phyloP scores from a whole-genome alignment of 495 filamentous ascomycete species.

The Penicillium maclennaniae region DNA sequence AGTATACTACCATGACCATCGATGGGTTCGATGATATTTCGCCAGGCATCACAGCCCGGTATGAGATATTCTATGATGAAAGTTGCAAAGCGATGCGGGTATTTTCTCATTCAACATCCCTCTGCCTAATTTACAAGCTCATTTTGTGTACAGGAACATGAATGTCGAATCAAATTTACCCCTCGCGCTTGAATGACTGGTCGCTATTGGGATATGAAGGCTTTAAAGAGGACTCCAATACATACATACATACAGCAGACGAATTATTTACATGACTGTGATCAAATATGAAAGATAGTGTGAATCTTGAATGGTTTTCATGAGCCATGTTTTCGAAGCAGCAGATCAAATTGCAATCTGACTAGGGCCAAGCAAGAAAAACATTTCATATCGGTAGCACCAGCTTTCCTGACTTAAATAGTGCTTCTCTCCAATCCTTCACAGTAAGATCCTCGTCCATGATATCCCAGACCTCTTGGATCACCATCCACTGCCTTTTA shows the following conservation, averaged over 20 bases:
- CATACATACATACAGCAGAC: no score
- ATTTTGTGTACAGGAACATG: slow-evolving; percentile 4
- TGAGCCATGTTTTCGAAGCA: no score
- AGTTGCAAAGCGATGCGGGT: not conserved
- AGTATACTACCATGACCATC: slow-evolving; percentile 25
- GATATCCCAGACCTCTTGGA: slow-evolving; percentile 6
- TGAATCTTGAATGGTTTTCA: no score
- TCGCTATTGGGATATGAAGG: no score
- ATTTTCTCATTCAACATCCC: not conserved
- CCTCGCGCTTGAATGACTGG: not conserved
- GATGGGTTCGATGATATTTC: slow-evolving; percentile 17
- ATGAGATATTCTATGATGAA: slow-evolving; percentile 42
- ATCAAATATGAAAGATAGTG: no score
- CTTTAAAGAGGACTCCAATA: no score
- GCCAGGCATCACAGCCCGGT: slow-evolving; percentile 34
- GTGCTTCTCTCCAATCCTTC: not conserved
- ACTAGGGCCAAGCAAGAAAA: no score
- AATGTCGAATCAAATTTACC: slow-evolving; percentile 2
- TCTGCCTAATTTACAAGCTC: not conserved
- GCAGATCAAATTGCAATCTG: no score
- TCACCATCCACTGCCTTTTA: slow-evolving; percentile 4
- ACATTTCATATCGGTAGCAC: not conserved
- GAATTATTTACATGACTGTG: no score
- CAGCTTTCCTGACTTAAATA: not conserved
- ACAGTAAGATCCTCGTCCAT: not conserved